Evolutionary conservation across 768 basidiomycete genomes (phyloP), one percentile per base, ranked within the genome.

Genomic region (Lactarius sanguifluus): DNA sequence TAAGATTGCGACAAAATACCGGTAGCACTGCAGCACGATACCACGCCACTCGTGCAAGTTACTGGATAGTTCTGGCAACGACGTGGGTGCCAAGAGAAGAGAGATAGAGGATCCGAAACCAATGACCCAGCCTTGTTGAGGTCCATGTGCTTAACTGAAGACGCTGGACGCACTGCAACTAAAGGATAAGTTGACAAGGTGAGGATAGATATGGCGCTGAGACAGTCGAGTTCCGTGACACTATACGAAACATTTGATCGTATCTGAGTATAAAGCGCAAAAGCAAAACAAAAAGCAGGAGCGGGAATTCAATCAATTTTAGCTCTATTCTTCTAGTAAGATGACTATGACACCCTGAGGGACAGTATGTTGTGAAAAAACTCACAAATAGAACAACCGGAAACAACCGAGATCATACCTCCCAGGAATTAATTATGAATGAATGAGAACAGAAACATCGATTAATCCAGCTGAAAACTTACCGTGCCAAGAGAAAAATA

Each of bases 321-420:
- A 34, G 0, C 8, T 9, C 41, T 34, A 28, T 28, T 12, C 36
- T 15, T 32, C 23, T 5, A 4, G 20, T 6, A 57, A 45, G 28
- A 23, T 25, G 10, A n/a, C 34, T 9, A n/a, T 4, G 1, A n/a
- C 16, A 64, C 23, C 52, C 12, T 28, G 16, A 36, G 25, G 18
- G 9, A 36, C 41, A 47, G 7, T 4, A 4, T 2, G 30, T 15
- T 16, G 23, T 45, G 32, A 32, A 6, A 18, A 8, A 43, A 60
- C 65, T 50, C 61, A 66, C 61, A 40, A 34, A 40, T 5, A 32
- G 20, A 36, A 50, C n/a, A 18, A 28, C 41, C 61, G 47, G 56
- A 62, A 40, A 54, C n/a, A 50, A 34, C 63, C 57, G 36, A 58
- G 18, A 50, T 32, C n/a, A 25, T 20, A 23, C 10, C 25, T 40